Percentiles rank a stretch among this genome's conserved stretches.
These are phyloP conservation scores for Penicillium riverlandense DNA, from an alignment of 495 filamentous ascomycete species.

Conservation along the genomic window DNA sequence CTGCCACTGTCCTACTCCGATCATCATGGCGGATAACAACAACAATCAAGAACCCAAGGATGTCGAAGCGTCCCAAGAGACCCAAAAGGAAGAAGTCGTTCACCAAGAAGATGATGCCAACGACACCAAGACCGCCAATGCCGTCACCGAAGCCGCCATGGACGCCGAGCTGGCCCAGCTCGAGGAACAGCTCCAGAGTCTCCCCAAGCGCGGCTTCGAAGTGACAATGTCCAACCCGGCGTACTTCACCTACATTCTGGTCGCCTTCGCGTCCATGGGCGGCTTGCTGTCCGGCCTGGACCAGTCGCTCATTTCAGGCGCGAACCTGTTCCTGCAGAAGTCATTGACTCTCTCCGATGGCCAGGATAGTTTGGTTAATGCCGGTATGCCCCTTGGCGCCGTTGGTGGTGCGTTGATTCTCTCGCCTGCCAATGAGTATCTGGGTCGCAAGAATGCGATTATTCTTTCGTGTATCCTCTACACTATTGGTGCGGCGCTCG, in stretches of 20 bases:
- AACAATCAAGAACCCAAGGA: conserved; percentile 16
- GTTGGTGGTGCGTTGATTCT: conserved; percentile 53
- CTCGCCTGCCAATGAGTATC: conserved; percentile 48
- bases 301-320: conserved; percentile 53
- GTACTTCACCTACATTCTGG: conserved; percentile 50
- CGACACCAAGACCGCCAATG: conserved; percentile 15
- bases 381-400: conserved; percentile 54
- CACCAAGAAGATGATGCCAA: conserved; percentile 22
- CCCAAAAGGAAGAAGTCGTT: conserved; percentile 20
- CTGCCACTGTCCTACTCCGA: background rate
- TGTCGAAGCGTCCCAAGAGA: conserved; percentile 17
- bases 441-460: conserved; percentile 53
- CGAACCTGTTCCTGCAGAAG: conserved; percentile 48
- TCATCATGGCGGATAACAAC: conserved; percentile 22
- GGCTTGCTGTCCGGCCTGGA: conserved; percentile 56
- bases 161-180: conserved; percentile 27
- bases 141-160: conserved; percentile 29
- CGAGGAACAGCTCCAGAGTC: conserved; percentile 19
- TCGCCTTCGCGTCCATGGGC: conserved; percentile 57
- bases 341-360: conserved; percentile 33
- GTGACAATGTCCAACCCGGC: conserved; percentile 29
- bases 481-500: conserved; percentile 51
- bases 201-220: conserved; percentile 24
- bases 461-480: conserved; percentile 51
- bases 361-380: conserved; percentile 47